These are phyloP conservation scores for Nannizziopsis arthrosporioides DNA, from an alignment of 2,329 filamentous ascomycete genomes.

Conservation along the genomic window DNA sequence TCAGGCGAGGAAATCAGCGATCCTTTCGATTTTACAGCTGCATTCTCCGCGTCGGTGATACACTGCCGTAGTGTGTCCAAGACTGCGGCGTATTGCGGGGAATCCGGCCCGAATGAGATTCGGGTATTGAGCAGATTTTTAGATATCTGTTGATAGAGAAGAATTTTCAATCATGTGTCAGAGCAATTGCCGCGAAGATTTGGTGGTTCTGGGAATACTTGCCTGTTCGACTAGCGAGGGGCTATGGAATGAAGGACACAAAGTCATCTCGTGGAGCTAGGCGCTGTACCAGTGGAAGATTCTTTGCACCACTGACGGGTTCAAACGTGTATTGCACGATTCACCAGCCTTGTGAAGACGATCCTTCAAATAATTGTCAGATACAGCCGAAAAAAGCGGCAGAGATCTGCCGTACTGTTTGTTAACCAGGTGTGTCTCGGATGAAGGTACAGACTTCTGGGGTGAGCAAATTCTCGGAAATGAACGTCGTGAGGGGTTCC, in stretches of 20 bases:
- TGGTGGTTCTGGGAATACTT: background rate
- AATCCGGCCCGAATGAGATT: constrained; percentile 29
- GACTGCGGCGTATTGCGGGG: constrained; percentile 29
- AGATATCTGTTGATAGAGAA: constrained; percentile 24
- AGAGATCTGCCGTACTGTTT: too few relatives aligned
- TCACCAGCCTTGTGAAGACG: too few relatives aligned
- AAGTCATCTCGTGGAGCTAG: background rate
- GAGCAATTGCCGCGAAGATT: background rate
- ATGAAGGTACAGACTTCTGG: too few relatives aligned
- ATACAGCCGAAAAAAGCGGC: too few relatives aligned
- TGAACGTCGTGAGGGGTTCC: too few relatives aligned
- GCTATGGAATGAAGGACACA: background rate
- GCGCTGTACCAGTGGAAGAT: background rate
- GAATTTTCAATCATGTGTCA: background rate
- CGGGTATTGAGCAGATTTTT: constrained; percentile 33
- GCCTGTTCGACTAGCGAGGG: constrained; percentile 3
- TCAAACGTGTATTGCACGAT: too few relatives aligned
- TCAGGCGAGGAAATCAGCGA: too few relatives aligned
- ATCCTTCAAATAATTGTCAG: too few relatives aligned
- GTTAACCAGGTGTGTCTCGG: too few relatives aligned
- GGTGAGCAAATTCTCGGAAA: too few relatives aligned
- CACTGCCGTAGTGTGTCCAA: constrained; percentile 27
- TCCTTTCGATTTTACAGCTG: background rate
- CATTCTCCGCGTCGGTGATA: constrained; percentile 22
- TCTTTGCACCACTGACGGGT: too few relatives aligned